A percentile compares a stretch with the other conserved stretches of the same genome.
Evolutionary conservation across 2,329 filamentous ascomycete species (phyloP).

Genomic region (Berkeleyomyces basicola): DNA sequence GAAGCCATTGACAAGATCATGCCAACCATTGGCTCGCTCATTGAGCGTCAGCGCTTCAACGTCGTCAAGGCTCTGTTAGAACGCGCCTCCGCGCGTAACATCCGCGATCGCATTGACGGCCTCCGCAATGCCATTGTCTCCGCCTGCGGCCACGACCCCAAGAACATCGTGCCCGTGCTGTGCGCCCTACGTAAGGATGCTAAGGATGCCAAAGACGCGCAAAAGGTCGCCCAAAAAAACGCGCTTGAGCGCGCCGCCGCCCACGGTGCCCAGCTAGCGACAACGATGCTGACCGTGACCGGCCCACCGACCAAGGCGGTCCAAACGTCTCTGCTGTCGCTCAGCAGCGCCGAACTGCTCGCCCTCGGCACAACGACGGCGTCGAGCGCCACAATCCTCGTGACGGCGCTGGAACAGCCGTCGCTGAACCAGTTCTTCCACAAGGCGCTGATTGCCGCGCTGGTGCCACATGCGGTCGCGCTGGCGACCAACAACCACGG

Average conservation of each 20-base stretch:
- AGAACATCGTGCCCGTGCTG: constrained; percentile 32
- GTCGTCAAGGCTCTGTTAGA: constrained; percentile 73
- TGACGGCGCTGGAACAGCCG: constrained; percentile 32
- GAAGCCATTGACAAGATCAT: constrained; percentile 55
- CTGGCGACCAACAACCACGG: constrained; percentile 35
- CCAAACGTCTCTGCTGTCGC: constrained; percentile 51
- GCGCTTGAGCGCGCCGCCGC: constrained; percentile 18
- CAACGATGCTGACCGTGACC: constrained; percentile 59
- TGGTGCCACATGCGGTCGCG: constrained; percentile 28
- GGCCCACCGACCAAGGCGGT: constrained; percentile 53
- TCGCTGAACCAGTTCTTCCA: constrained; percentile 36
- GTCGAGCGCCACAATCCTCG: constrained; percentile 32
- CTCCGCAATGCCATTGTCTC: constrained; percentile 32
- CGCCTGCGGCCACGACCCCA: constrained; percentile 31
- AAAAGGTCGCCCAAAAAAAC: constrained; percentile 7
- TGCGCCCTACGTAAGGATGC: constrained; percentile 28
- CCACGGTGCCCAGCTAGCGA: constrained; percentile 69
- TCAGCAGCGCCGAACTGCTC: constrained; percentile 38
- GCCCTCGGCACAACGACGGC: constrained; percentile 43
- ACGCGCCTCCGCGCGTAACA: constrained; percentile 54
- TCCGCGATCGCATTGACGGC: constrained; percentile 33
- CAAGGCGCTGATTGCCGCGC: constrained; percentile 33
- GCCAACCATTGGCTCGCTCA: constrained; percentile 54
- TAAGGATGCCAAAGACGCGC: constrained; percentile 18
- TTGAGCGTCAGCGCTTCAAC: constrained; percentile 59